phyloP scores from a whole-genome alignment of 352 stramenopile genomes.

The Phytophthora cryptogea region DNA sequence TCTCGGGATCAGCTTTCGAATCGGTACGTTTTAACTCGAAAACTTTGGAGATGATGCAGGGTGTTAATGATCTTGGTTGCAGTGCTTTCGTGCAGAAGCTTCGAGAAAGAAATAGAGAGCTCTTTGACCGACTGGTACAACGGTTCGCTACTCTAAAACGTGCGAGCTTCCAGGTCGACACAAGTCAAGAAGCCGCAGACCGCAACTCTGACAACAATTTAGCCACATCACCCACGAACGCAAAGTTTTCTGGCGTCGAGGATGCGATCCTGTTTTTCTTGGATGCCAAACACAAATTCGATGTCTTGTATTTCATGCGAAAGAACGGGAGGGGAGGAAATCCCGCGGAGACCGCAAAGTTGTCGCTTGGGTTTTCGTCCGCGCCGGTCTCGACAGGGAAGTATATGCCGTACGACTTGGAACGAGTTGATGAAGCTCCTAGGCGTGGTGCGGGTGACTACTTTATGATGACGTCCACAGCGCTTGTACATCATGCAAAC shows the following conservation, averaged over 20 bases:
- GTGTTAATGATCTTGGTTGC: conserved; percentile 4
- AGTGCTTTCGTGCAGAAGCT: conserved; percentile 36
- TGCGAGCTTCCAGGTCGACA: conserved; percentile 1
- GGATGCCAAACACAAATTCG: conserved; percentile 65
- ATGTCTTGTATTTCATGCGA: conserved; percentile 71
- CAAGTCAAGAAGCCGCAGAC: background rate
- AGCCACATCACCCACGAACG: background rate
- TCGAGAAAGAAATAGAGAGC: conserved; percentile 39
- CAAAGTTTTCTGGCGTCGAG: conserved; percentile 46
- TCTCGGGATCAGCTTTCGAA: conserved; percentile 22
- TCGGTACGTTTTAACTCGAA: conserved; percentile 17
- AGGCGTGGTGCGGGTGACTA: conserved; percentile 49
- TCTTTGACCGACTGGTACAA: conserved; percentile 44
- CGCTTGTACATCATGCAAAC: conserved; percentile 63
- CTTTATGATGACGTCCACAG: conserved; percentile 68
- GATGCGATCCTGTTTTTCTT: conserved; percentile 77
- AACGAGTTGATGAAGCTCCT: conserved; percentile 39
- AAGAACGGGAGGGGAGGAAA: conserved; percentile 17
- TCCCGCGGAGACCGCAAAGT: conserved; percentile 6
- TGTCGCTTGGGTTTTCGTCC: conserved; percentile 41
- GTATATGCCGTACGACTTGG: conserved; percentile 71
- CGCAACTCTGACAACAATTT: conserved; percentile 8
- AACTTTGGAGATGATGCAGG: background rate
- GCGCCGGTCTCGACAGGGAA: conserved; percentile 12
- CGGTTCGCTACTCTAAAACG: conserved; percentile 33